Evolutionary conservation across 495 filamentous ascomycete genomes (phyloP).

Genomic region (Aspergillus panamensis): DNA sequence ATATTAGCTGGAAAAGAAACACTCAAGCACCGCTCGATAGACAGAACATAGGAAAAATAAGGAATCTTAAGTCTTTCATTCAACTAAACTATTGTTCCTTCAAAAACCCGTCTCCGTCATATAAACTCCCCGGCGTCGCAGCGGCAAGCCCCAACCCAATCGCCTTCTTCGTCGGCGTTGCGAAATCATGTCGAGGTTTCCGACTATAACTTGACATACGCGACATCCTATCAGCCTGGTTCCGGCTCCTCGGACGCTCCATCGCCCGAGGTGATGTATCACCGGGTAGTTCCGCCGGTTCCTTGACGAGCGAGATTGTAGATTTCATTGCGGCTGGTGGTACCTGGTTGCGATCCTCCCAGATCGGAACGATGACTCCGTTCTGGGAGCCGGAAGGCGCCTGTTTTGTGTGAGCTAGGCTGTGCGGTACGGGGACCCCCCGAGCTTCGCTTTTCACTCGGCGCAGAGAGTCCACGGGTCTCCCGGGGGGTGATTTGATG

Average conservation of each 20-base stretch:
- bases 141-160: conserved; percentile 36
- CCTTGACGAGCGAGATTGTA: conserved; percentile 14
- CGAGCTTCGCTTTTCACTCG: conserved; percentile 20
- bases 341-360: conserved; percentile 29
- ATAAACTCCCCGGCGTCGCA: conserved; percentile 44
- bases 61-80: background rate
- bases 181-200: conserved; percentile 24
- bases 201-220: conserved; percentile 15
- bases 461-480: conserved; percentile 21
- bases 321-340: conserved; percentile 7
- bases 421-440: background rate
- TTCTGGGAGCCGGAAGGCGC: background rate
- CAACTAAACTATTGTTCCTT: conserved; percentile 34
- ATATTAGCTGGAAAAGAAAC: background rate
- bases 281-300: conserved; percentile 17
- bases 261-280: conserved; percentile 14
- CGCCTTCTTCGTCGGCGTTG: conserved; percentile 32
- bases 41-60: background rate
- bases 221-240: conserved; percentile 16
- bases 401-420: background rate
- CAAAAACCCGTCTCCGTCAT: conserved; percentile 49
- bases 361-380: conserved; percentile 37
- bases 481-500: conserved; percentile 19
- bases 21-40: background rate
- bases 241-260: conserved; percentile 10